These are phyloP conservation scores for Astragalus membranaceus DNA, from an alignment of 306 rosid genomes.

Conservation along the genomic window DNA sequence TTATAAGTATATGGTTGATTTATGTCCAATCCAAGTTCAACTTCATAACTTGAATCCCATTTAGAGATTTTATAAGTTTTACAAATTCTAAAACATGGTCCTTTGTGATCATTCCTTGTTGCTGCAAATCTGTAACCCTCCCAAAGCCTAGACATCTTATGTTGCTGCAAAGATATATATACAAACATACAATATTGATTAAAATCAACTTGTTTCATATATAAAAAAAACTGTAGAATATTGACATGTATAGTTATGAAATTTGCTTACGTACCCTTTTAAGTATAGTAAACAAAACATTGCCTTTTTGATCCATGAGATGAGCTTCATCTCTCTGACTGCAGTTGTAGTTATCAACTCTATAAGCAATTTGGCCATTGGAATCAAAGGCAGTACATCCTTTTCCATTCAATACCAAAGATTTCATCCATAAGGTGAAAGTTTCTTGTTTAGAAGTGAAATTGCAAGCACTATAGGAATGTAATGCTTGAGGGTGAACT, in stretches of 20 bases:
- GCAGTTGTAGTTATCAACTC: conserved; percentile 61
- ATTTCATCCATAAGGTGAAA: conserved; percentile 80
- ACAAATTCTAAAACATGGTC: conserved; percentile 44
- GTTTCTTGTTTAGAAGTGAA: conserved; percentile 55
- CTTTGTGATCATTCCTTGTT: conserved; percentile 24
- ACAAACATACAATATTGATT: neutral
- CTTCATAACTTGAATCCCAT: conserved; percentile 39
- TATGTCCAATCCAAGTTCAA: conserved; percentile 41
- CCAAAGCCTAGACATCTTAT: conserved; percentile 40
- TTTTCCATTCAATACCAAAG: conserved; percentile 49
- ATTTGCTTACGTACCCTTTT: conserved; percentile 38
- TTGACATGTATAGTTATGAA: neutral
- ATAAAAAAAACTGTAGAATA: neutral
- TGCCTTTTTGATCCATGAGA: conserved; percentile 67
- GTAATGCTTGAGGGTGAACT: conserved; percentile 43
- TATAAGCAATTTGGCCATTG: conserved; percentile 48
- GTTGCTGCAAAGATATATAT: conserved; percentile 27
- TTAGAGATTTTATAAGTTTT: conserved; percentile 27
- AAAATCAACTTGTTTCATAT: neutral
- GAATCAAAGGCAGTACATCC: conserved; percentile 73
- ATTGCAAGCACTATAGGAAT: conserved; percentile 24
- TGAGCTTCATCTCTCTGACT: conserved; percentile 42
- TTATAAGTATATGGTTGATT: conserved; percentile 33
- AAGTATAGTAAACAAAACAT: conserved; percentile 42
- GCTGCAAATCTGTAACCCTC: conserved; percentile 51